These are phyloP conservation scores for Trichoderma arundinaceum DNA, from an alignment of 2,329 filamentous ascomycete genomes.

Conservation along the genomic window DNA sequence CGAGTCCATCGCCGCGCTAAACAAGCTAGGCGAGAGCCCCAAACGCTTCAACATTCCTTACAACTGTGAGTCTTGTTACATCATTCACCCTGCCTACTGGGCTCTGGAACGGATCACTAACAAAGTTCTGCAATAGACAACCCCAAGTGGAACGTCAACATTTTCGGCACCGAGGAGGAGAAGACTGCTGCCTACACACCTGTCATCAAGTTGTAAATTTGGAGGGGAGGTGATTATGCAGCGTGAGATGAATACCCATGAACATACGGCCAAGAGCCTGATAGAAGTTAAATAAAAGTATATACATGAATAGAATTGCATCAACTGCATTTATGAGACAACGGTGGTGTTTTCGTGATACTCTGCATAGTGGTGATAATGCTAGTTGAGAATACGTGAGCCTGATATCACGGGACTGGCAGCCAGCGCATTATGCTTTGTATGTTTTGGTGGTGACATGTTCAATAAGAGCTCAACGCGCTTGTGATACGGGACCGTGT, in stretches of 20 bases:
- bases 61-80: constrained; percentile 45
- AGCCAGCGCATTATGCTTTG: too few species aligned
- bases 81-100: too few species aligned
- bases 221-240: background rate
- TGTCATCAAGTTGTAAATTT: constrained; percentile 41
- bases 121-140: constrained; percentile 45
- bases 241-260: constrained; percentile 22
- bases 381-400: background rate
- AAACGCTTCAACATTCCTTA: constrained; percentile 54
- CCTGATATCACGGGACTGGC: too few species aligned
- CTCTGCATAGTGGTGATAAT: background rate
- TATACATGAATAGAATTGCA: constrained; percentile 4
- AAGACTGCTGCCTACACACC: constrained; percentile 56
- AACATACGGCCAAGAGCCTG: constrained; percentile 12
- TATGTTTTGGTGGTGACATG: too few species aligned
- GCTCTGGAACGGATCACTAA: background rate
- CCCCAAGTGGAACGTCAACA: constrained; percentile 62
- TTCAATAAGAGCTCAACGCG: too few species aligned
- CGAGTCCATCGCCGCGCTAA: constrained; percentile 64
- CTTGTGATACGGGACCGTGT: too few species aligned
- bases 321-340: background rate
- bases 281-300: constrained; percentile 13
- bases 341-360: background rate
- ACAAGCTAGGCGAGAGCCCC: constrained; percentile 62
- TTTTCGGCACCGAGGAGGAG: constrained; percentile 61